Percentiles rank a stretch among this genome's conserved stretches.
phyloP scores from a whole-genome alignment of 495 filamentous ascomycete genomes.

The Hypoxylon intermedium region DNA sequence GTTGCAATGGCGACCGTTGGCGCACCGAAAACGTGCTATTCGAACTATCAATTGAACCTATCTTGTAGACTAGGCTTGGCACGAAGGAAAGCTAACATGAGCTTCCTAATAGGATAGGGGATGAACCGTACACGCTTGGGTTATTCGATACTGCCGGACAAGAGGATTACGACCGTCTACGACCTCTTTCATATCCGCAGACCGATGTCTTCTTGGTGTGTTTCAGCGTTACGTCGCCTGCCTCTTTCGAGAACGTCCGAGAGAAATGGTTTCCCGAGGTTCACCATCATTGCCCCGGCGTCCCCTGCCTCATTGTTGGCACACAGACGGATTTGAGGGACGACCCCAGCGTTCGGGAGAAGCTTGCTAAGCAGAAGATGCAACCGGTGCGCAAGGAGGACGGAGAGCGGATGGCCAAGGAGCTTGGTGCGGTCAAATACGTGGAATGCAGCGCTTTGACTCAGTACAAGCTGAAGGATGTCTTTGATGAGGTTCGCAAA shows the following conservation, averaged over 20 bases:
- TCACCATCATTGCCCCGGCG: conserved; percentile 96
- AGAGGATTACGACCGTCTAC: conserved; percentile 98
- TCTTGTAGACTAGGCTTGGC: conserved; percentile 3
- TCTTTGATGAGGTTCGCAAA: conserved; percentile 91
- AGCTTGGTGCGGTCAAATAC: conserved; percentile 95
- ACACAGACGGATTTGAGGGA: conserved; percentile 97
- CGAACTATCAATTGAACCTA: conserved; percentile 20
- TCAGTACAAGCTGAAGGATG: conserved; percentile 98
- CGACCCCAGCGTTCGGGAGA: conserved; percentile 85
- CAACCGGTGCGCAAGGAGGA: conserved; percentile 87
- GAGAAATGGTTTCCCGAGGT: conserved; percentile 99
- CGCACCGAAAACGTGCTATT: neutral
- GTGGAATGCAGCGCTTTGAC: conserved; percentile 98
- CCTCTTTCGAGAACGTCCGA: conserved; percentile 97
- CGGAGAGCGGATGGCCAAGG: conserved; percentile 94
- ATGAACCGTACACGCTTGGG: conserved; percentile 96
- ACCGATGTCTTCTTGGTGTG: conserved; percentile 99
- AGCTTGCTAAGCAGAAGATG: conserved; percentile 96
- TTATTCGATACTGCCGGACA: conserved; percentile 98
- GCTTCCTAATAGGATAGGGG: conserved; percentile 80
- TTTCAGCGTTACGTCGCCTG: conserved; percentile 98
- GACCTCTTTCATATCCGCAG: conserved; percentile 95
- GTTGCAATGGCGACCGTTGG: neutral
- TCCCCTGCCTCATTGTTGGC: conserved; percentile 96
- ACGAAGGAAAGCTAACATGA: conserved; percentile 31